Percentiles rank a stretch among this genome's conserved stretches.
Evolutionary conservation across 2,329 filamentous ascomycete species (phyloP).

Genomic region (Harringtonia lauricola): DNA sequence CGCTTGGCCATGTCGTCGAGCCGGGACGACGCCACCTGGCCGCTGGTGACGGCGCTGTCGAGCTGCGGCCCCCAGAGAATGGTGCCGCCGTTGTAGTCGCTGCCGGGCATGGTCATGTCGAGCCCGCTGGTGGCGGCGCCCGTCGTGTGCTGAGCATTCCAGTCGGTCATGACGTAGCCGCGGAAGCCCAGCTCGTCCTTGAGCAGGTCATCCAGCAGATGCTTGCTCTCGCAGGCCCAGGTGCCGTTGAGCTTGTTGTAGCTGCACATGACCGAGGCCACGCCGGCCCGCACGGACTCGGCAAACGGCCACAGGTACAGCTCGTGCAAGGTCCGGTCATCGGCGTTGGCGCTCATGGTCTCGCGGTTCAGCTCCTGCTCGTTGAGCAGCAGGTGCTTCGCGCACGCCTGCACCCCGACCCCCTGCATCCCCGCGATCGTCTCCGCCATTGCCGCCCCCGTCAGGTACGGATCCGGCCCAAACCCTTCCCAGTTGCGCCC

Average conservation of each 20-base stretch:
- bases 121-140: slow-evolving; percentile 55
- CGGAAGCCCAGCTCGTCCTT: slow-evolving; percentile 68
- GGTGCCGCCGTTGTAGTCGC: too few relatives aligned
- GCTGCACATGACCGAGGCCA: slow-evolving; percentile 59
- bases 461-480: slow-evolving; percentile 56
- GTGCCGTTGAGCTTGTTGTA: slow-evolving; percentile 63
- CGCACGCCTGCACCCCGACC: slow-evolving; percentile 29
- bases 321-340: slow-evolving; percentile 58
- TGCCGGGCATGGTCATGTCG: slow-evolving; percentile 77
- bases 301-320: slow-evolving; percentile 58
- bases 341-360: slow-evolving; percentile 43
- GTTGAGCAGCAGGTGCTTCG: slow-evolving; percentile 21
- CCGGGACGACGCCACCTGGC: slow-evolving; percentile 44
- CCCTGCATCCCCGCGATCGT: slow-evolving; percentile 58
- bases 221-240: slow-evolving; percentile 55
- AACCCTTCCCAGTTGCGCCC: slow-evolving; percentile 51
- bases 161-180: slow-evolving; percentile 50
- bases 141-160: slow-evolving; percentile 67
- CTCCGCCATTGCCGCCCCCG: slow-evolving; percentile 51
- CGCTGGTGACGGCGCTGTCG: slow-evolving; percentile 41
- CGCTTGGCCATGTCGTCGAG: slow-evolving; percentile 57
- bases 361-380: slow-evolving; percentile 25
- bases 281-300: slow-evolving; percentile 55
- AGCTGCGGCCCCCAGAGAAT: slow-evolving; percentile 48
- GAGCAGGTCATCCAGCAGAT: slow-evolving; percentile 48